Evolutionary conservation across 148 eudicot genomes (phyloP).

Genomic region (Cornus controversa): DNA sequence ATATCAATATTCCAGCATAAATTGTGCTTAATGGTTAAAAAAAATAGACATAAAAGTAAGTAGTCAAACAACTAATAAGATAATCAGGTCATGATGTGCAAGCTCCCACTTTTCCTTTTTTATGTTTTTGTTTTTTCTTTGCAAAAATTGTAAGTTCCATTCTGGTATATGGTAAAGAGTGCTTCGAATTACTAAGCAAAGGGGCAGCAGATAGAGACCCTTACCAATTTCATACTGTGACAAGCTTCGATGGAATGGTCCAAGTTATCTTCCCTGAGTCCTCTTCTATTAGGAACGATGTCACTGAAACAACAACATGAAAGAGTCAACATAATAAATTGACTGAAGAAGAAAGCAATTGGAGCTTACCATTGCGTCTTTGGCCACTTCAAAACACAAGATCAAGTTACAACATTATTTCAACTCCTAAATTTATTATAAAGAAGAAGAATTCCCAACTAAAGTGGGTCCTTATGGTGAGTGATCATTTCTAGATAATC

Average conservation of each 20-base stretch:
- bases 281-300: conserved; percentile 61
- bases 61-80: conserved; percentile 20
- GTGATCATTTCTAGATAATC: background rate
- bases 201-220: background rate
- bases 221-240: conserved; percentile 53
- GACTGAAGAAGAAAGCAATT: background rate
- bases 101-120: background rate
- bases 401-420: background rate
- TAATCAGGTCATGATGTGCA: conserved; percentile 2
- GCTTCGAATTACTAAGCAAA: background rate
- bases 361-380: conserved; percentile 26
- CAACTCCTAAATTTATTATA: background rate
- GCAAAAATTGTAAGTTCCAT: background rate
- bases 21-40: background rate
- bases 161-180: background rate
- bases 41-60: conserved; percentile 14
- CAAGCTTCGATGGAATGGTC: conserved; percentile 39
- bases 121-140: no score
- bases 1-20: background rate
- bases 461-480: background rate
- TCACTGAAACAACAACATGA: conserved; percentile 19
- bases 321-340: background rate
- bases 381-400: background rate
- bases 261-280: conserved; percentile 29
- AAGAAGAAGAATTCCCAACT: background rate